phyloP scores from a whole-genome alignment of 441 rosid genomes.

The Populus hybrid region DNA sequence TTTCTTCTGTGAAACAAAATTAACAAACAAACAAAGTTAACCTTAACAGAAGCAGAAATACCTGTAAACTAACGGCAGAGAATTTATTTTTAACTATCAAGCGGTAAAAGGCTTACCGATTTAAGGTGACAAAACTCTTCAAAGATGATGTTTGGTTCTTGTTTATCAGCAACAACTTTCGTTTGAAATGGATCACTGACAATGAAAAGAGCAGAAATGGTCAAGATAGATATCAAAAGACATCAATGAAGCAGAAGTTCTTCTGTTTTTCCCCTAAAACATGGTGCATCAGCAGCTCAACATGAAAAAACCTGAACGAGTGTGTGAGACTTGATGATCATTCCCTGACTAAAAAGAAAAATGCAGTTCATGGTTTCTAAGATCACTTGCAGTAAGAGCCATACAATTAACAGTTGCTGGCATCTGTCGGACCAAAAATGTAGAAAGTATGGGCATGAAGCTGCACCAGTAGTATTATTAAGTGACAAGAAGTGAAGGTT shows the following conservation, averaged over 20 bases:
- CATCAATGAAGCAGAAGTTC: background rate
- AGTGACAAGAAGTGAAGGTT: background rate
- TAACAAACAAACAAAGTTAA: background rate
- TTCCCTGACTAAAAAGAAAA: background rate
- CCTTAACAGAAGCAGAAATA: background rate
- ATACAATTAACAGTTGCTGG: conserved; percentile 16
- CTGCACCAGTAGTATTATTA: background rate
- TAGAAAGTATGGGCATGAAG: background rate
- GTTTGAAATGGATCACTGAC: conserved; percentile 41
- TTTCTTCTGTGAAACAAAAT: conserved; percentile 34
- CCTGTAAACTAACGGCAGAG: background rate
- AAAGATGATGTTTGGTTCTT: conserved; percentile 23
- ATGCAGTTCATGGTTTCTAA: background rate
- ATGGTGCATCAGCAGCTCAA: background rate
- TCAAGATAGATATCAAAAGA: conserved; percentile 8
- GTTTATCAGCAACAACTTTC: conserved; percentile 24
- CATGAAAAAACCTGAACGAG: background rate
- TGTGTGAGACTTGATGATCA: background rate
- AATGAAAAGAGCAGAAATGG: conserved; percentile 15
- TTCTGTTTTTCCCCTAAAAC: background rate
- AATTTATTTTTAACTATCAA: background rate
- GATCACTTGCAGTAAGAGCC: conserved; percentile 12
- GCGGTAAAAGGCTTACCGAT: conserved; percentile 26
- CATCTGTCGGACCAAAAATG: conserved; percentile 5
- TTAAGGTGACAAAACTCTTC: conserved; percentile 26